Base-by-base conservation (phyloP, 1,284 basidiomycete genomes). In the Mycena sp. region DNA sequence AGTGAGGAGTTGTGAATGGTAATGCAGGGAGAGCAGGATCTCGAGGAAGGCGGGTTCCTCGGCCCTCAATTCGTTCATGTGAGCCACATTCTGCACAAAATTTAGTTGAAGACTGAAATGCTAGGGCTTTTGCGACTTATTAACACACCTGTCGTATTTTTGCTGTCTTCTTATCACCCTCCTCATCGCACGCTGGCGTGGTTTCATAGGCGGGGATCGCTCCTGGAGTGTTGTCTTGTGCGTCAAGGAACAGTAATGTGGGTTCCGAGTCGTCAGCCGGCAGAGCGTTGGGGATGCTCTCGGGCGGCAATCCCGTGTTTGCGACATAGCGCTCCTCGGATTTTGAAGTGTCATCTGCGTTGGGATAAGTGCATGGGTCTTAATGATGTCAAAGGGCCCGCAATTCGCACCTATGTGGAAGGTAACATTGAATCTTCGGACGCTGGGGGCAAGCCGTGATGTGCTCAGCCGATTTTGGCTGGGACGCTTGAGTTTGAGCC, bases 61-160 rank as follows among this genome's bases (percentile, higher is more conserved):
- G 9, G 41, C 53, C n/a, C 45, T 45, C 16, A 55, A 6, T 19
- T 44, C 53, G 2, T 55, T n/a, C 53, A 55, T 45, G 23, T 55
- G 38, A 10, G 40, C 30, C 10, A 44, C 40, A 1, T 9, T 44
- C 52, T 54, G 26, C 7, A 53, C 2, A n/a, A n/a, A 41, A 17
- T 11, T 53, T 21, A n/a, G 45, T n/a, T n/a, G n/a, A n/a, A n/a
- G n/a, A n/a, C n/a, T n/a, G n/a, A n/a, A n/a, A n/a, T n/a, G n/a
- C n/a, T n/a, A n/a, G n/a, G n/a, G n/a, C n/a, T n/a, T n/a, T n/a
- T n/a, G n/a, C n/a, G n/a, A n/a, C n/a, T n/a, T 6, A 26, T 35
- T 4, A 44, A 32, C 52, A 3, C 29, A 54, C 52, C 29, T 54
- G 19, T 44, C 29, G 52, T 32, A 4, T 19, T 21, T 30, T 46